Base-by-base conservation (phyloP, 169 alveolate species). In the Plasmodium sp. region DNA sequence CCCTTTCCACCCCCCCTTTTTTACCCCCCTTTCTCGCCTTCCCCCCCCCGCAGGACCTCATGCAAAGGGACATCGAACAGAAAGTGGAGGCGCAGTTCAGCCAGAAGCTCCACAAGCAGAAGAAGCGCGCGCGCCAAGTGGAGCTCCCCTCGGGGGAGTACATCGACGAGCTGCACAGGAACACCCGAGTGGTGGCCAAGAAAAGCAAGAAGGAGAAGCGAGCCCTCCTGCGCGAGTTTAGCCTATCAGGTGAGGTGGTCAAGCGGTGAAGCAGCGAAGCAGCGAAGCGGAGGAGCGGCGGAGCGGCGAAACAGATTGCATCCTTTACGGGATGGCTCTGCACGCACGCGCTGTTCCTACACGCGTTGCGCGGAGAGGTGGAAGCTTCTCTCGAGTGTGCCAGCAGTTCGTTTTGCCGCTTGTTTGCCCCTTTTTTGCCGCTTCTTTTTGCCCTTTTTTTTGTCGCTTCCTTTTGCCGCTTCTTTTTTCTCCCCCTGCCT, bases 11-110 rank as follows among this genome's bases (percentile, higher is more conserved):
- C 27, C 27, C 27, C 27, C 27, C 27, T 22, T 22, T 22, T 22
- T 22, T 22, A 22, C 27, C 27, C 43, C 31, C 14, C 39, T 22
- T 22, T 62, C 18, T 58, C 45, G 16, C 48, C 16, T n/a, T 36
- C 45, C 58, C 72, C 22, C 71, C 33, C 2, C 3, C 45, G 3
- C 48, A 92, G 95, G 95, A 81, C n/a, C 77, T 92, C 34, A 81
- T 92, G 92, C 86, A 72, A 73, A 92, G 34, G 39, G 86, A 82
- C 54, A 82, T 92, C 9, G 95, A 92, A 43, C 39, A 58, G 67
- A 74, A 88, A 58, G 86, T 81, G 5, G 71, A 82, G 36, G 92
- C 33, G 12, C 81, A 92, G 58, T 39, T 81, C 39, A 67, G 75
- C n/a, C 74, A 81, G 16, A 72, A 81, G 18, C 34, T 45, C 27